Percentiles rank a stretch among this genome's conserved stretches.
These are phyloP conservation scores for Neopestalotiopsis rosae DNA, from an alignment of 2,329 filamentous ascomycete species.

Conservation along the genomic window DNA sequence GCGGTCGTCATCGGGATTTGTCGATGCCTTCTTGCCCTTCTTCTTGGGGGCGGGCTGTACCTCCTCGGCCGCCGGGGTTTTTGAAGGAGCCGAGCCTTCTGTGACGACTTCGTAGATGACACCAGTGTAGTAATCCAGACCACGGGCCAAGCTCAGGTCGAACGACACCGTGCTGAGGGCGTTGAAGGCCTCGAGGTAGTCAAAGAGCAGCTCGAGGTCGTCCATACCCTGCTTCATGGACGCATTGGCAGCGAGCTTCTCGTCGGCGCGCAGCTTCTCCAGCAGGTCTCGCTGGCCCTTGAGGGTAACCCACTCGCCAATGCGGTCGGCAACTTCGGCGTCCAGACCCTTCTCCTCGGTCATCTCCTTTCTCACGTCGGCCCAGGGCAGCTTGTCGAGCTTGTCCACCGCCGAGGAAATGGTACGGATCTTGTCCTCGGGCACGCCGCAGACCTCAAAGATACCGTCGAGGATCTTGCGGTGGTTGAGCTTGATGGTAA, in stretches of 20 bases:
- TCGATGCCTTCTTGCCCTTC: constrained; percentile 47
- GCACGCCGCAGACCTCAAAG: constrained; percentile 80
- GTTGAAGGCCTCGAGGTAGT: constrained; percentile 70
- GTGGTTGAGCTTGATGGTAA: constrained; percentile 83
- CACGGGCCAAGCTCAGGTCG: constrained; percentile 75
- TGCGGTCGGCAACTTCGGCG: constrained; percentile 70
- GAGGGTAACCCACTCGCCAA: constrained; percentile 72
- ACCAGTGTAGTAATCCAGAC: constrained; percentile 78
- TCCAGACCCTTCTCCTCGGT: constrained; percentile 76
- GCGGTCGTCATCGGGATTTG: constrained; percentile 58
- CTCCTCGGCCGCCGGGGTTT: constrained; percentile 40
- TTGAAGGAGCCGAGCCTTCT: constrained; percentile 62
- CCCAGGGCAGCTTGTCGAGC: constrained; percentile 77
- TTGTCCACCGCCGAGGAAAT: constrained; percentile 83
- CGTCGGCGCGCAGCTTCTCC: constrained; percentile 62
- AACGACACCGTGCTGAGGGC: constrained; percentile 71
- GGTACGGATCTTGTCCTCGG: constrained; percentile 72
- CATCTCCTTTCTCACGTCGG: constrained; percentile 78
- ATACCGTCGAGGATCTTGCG: constrained; percentile 79
- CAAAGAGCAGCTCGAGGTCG: constrained; percentile 72
- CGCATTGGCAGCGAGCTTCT: constrained; percentile 64
- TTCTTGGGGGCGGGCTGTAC: constrained; percentile 40
- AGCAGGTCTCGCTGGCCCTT: constrained; percentile 72
- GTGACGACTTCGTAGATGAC: constrained; percentile 78
- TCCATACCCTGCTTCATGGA: constrained; percentile 71